Conservation (phyloP, 2,329 filamentous ascomycete genomes). For the Aspergillus amoenus region DNA sequence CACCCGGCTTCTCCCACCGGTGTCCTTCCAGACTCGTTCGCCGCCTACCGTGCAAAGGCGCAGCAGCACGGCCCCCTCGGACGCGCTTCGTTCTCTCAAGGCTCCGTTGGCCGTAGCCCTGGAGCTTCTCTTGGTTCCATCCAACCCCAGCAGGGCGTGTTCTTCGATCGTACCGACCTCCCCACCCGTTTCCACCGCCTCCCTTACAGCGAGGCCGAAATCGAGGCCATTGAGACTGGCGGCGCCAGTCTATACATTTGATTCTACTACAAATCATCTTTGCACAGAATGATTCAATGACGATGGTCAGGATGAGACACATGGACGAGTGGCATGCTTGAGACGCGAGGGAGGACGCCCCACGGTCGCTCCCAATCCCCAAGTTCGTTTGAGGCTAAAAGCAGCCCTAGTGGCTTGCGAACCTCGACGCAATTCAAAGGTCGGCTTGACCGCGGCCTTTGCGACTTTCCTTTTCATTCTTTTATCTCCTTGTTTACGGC, state of each 20-base stretch:
- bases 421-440: conserved; percentile 7
- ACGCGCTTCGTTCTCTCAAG: conserved; percentile 37
- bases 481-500: conserved; percentile 21
- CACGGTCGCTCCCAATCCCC: conserved; percentile 6
- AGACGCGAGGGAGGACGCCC: conserved; percentile 1
- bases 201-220: conserved; percentile 76
- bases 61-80: conserved; percentile 64
- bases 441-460: conserved; percentile 9
- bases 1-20: conserved; percentile 59
- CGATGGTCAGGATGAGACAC: conserved; percentile 13
- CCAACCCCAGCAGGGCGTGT: conserved; percentile 68
- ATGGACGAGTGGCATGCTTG: conserved; percentile 10
- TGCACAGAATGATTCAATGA: conserved; percentile 18
- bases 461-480: conserved; percentile 14
- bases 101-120: conserved; percentile 57
- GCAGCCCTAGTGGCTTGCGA: conserved; percentile 1
- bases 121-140: conserved; percentile 74
- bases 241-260: conserved; percentile 68
- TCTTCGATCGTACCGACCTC: conserved; percentile 86
- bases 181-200: conserved; percentile 77
- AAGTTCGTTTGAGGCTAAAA: conserved; percentile 5
- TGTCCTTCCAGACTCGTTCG: conserved; percentile 61
- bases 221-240: conserved; percentile 92
- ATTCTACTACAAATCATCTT: conserved; percentile 14
- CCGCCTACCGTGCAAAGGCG: conserved; percentile 61